Percentiles rank a stretch among this genome's conserved stretches.
phyloP scores from a whole-genome alignment of 768 basidiomycete species.

The Pleurotus ostreatus region DNA sequence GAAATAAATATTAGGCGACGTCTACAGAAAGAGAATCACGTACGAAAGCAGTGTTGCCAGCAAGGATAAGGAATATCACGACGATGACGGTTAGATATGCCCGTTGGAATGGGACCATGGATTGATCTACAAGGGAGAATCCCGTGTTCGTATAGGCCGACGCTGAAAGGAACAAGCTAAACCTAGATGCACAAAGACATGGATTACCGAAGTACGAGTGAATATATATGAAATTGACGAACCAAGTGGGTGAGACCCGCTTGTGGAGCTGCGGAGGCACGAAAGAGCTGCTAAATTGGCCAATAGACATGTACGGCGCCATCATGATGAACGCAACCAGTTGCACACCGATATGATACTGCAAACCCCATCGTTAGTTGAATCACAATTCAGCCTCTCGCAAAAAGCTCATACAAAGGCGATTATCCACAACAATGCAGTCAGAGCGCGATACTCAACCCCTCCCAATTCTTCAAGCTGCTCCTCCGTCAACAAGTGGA shows the following conservation, averaged over 20 bases:
- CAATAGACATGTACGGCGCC: conserved; percentile 71
- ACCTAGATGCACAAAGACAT: conserved; percentile 43
- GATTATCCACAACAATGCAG: conserved; percentile 79
- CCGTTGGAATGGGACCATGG: conserved; percentile 87
- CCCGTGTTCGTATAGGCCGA: conserved; percentile 91
- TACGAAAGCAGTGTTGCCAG: conserved; percentile 92
- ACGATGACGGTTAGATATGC: conserved; percentile 79
- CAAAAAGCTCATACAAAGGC: conserved; percentile 45
- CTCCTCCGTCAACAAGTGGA: conserved; percentile 68
- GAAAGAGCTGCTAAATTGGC: conserved; percentile 59
- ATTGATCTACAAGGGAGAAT: conserved; percentile 80
- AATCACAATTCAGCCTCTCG: neutral
- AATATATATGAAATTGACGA: conserved; percentile 8
- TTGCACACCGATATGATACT: conserved; percentile 84
- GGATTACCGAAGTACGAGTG: too few relatives aligned
- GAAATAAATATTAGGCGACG: neutral
- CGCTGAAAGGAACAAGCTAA: conserved; percentile 77
- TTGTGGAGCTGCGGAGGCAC: conserved; percentile 53
- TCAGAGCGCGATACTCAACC: conserved; percentile 89
- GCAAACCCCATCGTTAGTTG: conserved; percentile 1
- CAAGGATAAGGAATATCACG: conserved; percentile 73
- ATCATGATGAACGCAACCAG: conserved; percentile 70
- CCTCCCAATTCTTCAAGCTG: conserved; percentile 92
- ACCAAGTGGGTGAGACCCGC: conserved; percentile 65
- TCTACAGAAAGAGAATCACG: conserved; percentile 29